Evolutionary conservation across 768 basidiomycete genomes (phyloP), one percentile per base, ranked within the genome.

Genomic region (Leccinum obscurum): DNA sequence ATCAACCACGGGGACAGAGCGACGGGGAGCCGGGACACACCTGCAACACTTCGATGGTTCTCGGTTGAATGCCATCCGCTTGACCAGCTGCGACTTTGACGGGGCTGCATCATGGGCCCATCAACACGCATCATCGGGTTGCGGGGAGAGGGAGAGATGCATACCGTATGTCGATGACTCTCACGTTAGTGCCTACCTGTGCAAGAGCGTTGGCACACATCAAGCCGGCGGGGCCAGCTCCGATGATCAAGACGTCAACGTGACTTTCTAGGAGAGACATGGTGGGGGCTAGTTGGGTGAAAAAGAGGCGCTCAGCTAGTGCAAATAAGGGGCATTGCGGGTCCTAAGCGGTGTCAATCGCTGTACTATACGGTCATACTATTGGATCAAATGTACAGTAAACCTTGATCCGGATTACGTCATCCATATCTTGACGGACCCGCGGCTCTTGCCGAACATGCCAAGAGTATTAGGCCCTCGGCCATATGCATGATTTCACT

Each of bases 161-260:
- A 53, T n/a, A 53, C 52, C 26, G 52, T 30, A 46, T 74, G 61
- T 81, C 80, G 13, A 81, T 62, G n/a, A 81, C 70, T 37, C 71
- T 68, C 26, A 81, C 73, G 35, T 72, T 73, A 26, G 80, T 72
- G 10, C 70, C 68, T 4, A 74, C 77, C 24, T 64, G 66, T 5
- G 73, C 76, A 20, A 80, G 66, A n/a, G 72, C 78, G 17, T 77
- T 75, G 13, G 79, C 79, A 51, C 72, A 76, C 77, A 80, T 76
- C 34, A 80, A 64, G 52, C 79, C 79, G 22, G 79, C 71, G 3
- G 79, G 78, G 10, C 78, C 78, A 14, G 78, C 78, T 32, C 78
- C 78, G 17, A 79, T 76, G 54, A 78, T 66, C 41, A 78, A 70
- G 34, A 78, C 75, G 55, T 78, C 77, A 35, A 79, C 77, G 20